Evolutionary conservation across 768 basidiomycete species (phyloP).

Genomic region (Austroboletus eburneus): DNA sequence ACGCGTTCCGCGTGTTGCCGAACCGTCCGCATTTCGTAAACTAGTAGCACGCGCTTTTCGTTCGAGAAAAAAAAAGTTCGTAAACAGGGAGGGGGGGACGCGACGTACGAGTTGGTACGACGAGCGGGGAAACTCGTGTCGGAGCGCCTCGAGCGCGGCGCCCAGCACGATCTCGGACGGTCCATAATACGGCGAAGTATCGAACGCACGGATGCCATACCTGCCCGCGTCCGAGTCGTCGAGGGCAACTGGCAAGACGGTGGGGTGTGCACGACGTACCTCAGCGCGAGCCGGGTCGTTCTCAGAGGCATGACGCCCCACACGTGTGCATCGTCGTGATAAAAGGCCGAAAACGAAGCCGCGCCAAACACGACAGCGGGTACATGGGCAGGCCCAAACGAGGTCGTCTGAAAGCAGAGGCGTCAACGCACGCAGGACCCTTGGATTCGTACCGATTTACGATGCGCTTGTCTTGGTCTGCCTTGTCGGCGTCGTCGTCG

Average conservation of each 20-base stretch:
- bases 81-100: background rate
- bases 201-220: conserved; percentile 78
- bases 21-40: conserved; percentile 87
- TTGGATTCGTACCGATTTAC: conserved; percentile 24
- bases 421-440: conserved; percentile 6
- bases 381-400: conserved; percentile 30
- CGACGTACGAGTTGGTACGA: conserved; percentile 65
- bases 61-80: background rate
- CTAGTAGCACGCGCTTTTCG: conserved; percentile 39
- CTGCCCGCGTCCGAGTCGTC: conserved; percentile 40
- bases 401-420: conserved; percentile 21
- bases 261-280: conserved; percentile 40
- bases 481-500: conserved; percentile 39
- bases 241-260: no score
- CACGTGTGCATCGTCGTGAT: conserved; percentile 60
- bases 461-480: conserved; percentile 29
- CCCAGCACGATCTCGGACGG: conserved; percentile 77
- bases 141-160: conserved; percentile 53
- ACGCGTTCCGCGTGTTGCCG: conserved; percentile 45
- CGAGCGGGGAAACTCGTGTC: conserved; percentile 68
- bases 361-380: conserved; percentile 66
- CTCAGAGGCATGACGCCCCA: conserved; percentile 55
- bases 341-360: conserved; percentile 61
- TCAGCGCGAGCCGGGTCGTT: conserved; percentile 68
- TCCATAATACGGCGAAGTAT: conserved; percentile 80